Evolutionary conservation across 1,284 basidiomycete species (phyloP), one percentile per base, ranked within the genome.

Genomic region (Microbotryomycetes sp.): DNA sequence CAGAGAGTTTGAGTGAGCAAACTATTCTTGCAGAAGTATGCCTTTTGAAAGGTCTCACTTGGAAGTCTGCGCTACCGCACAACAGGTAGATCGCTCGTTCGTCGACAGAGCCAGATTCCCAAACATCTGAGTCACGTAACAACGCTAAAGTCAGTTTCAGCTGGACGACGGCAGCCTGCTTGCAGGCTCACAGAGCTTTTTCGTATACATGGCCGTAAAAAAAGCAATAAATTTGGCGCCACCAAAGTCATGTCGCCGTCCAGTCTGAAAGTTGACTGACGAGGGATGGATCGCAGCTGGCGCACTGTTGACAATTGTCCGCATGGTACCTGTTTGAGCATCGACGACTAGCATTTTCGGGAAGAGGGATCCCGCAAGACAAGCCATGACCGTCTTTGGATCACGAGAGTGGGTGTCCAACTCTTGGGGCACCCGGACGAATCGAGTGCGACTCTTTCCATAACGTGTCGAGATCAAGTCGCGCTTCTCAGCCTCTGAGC

Each of bases 191-290:
- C 77, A 98, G 30, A 97, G 77, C 75, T 86, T 89, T 78, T 88
- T 91, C 15, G 89, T 91, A 74, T 91, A 89, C 88, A 91, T 93
- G 45, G 96, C 80, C 1, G 90, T 94, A 75, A 93, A 97, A 76
- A 92, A 96, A 22, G 83, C 80, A 52, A 96, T 75, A 75, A 92
- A 82, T 66, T 86, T 85, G 12, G 82, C 63, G 28, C 69, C 81
- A 0, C 84, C 86, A 66, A 92, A 86, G 56, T 92, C 88, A 4
- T 76, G 74, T n/a, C 63, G 81, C 83, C 70, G 80, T 78, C 61
- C 72, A 6, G 69, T 68, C 80, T 81, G 75, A 70, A 90, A 92
- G 75, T 97, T 96, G 63, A 93, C 82, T 1, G 90, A 93, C 6
- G 90, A 90, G 0, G 94, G 96, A 76, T 98, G 94, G 78, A 97